A percentile compares a stretch with the other conserved stretches of the same genome.
phyloP scores from a whole-genome alignment of 1,139 yeast genomes.

The Lodderomyces parapsilosis region DNA sequence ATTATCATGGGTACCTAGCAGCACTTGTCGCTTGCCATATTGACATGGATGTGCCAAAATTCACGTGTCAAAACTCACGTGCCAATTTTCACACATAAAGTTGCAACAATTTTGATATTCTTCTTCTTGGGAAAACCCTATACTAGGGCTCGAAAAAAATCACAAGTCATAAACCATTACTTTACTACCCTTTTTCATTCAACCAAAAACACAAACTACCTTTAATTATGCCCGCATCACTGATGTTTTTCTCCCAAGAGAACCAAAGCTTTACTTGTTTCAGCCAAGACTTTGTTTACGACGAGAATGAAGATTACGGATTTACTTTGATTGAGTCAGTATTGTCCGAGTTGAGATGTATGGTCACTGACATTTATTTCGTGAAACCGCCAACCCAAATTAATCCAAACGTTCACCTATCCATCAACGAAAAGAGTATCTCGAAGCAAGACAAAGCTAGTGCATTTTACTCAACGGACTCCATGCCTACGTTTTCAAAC shows the following conservation, averaged over 20 bases:
- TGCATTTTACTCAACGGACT: not conserved
- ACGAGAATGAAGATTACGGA: not conserved
- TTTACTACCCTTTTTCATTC: not conserved
- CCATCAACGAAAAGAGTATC: not conserved
- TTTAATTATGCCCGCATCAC: not conserved
- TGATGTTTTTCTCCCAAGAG: not conserved
- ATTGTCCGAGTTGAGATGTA: not conserved
- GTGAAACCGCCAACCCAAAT: not conserved
- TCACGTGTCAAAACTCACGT: too few relatives aligned
- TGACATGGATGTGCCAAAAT: too few relatives aligned
- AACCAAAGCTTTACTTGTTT: not conserved
- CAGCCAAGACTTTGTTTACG: not conserved
- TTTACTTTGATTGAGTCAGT: not conserved
- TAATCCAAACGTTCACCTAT: not conserved
- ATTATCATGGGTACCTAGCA: too few relatives aligned
- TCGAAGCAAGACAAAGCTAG: not conserved
- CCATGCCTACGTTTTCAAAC: not conserved
- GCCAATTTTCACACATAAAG: too few relatives aligned
- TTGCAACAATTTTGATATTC: too few relatives aligned
- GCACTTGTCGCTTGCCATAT: too few relatives aligned
- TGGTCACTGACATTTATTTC: not conserved
- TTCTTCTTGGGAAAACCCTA: not conserved
- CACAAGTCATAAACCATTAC: not conserved
- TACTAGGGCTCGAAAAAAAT: not conserved
- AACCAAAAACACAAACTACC: not conserved